Conservation (phyloP, 1,284 basidiomycete species). For the Ganoderma boninense region DNA sequence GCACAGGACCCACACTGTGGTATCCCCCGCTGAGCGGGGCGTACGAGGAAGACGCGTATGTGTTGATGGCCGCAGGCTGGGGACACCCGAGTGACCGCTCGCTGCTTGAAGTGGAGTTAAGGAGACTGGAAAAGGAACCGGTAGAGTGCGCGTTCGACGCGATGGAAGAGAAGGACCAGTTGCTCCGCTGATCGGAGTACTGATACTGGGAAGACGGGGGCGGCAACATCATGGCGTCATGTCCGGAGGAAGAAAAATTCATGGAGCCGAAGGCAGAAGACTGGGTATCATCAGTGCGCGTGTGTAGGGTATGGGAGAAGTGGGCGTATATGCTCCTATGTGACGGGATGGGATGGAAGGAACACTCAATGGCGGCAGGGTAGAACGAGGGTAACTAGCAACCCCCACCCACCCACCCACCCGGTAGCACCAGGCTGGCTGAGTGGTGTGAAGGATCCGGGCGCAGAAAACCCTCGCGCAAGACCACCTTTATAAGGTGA, state of each 20-base stretch:
- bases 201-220: conserved; percentile 63
- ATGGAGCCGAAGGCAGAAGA: conserved; percentile 63
- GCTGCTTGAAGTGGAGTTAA: conserved; percentile 68
- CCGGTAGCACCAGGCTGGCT: conserved; percentile 60
- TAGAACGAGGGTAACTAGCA: conserved; percentile 65
- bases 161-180: conserved; percentile 67
- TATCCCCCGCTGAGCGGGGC: conserved; percentile 67
- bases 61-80: conserved; percentile 66
- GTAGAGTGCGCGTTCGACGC: conserved; percentile 67
- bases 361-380: conserved; percentile 82
- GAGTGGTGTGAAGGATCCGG: conserved; percentile 77
- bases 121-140: conserved; percentile 77
- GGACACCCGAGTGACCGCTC: conserved; percentile 55
- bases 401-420: conserved; percentile 62
- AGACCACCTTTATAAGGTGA: conserved; percentile 58
- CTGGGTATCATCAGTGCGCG: conserved; percentile 71
- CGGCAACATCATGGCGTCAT: conserved; percentile 51
- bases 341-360: conserved; percentile 72
- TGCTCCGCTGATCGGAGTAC: conserved; percentile 59
- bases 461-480: conserved; percentile 81
- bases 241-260: conserved; percentile 54
- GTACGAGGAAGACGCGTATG: conserved; percentile 67
- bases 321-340: conserved; percentile 59
- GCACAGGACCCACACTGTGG: conserved; percentile 74
- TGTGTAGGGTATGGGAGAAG: conserved; percentile 67